These are phyloP conservation scores for Aspergillus intermedius DNA, from an alignment of 2,329 filamentous ascomycete species.

Conservation along the genomic window DNA sequence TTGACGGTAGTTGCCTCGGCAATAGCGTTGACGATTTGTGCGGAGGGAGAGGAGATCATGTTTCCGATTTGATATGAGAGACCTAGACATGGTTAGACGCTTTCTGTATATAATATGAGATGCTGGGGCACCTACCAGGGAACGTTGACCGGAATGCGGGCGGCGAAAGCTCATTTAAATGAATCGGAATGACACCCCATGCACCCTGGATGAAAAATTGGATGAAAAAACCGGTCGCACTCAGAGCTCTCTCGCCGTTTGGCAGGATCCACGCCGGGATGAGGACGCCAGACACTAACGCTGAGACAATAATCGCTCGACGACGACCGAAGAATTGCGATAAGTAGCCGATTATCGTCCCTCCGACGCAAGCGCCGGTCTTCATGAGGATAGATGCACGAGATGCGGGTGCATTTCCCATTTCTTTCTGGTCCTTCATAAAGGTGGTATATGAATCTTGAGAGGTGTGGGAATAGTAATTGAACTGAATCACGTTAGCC, in stretches of 20 bases:
- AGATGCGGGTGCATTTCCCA: slow-evolving; percentile 57
- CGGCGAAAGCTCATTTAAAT: slow-evolving; percentile 70
- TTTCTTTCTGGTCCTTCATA: slow-evolving; percentile 65
- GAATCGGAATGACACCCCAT: slow-evolving; percentile 65
- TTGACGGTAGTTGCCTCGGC: slow-evolving; percentile 57
- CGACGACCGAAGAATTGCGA: slow-evolving; percentile 71
- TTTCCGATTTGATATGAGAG: slow-evolving; percentile 73
- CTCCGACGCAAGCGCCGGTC: slow-evolving; percentile 62
- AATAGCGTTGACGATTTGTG: slow-evolving; percentile 72
- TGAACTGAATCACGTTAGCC: slow-evolving; percentile 41
- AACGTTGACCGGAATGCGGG: slow-evolving; percentile 61
- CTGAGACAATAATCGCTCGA: slow-evolving; percentile 48
- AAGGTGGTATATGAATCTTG: slow-evolving; percentile 80
- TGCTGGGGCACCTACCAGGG: slow-evolving; percentile 45
- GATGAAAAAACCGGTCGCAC: slow-evolving; percentile 31
- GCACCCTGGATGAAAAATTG: slow-evolving; percentile 67
- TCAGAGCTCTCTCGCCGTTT: slow-evolving; percentile 21
- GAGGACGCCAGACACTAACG: slow-evolving; percentile 59
- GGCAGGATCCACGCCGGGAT: slow-evolving; percentile 67
- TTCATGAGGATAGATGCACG: slow-evolving; percentile 80
- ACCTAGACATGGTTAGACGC: slow-evolving; percentile 7
- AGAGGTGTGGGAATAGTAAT: slow-evolving; percentile 69
- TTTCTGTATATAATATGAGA: neutral
- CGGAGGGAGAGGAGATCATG: slow-evolving; percentile 51
- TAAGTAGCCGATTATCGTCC: slow-evolving; percentile 52